Conservation (phyloP, 345 rosid genomes). For the Pugionium cornutum region DNA sequence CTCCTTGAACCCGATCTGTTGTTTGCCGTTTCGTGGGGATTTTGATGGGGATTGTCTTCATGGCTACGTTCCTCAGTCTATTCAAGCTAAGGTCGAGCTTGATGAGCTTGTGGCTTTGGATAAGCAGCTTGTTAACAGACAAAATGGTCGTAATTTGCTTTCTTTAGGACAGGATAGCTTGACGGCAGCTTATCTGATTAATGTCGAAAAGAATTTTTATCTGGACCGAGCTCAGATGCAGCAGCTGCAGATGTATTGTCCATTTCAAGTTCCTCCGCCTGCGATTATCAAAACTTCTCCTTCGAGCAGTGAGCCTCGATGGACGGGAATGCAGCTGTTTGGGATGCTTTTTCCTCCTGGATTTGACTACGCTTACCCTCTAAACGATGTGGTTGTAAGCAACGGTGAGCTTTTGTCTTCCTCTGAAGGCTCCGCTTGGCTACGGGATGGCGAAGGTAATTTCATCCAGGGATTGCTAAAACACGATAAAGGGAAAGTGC, state of each 20-base stretch:
- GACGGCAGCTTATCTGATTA: conserved; percentile 65
- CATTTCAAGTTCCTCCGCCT: conserved; percentile 44
- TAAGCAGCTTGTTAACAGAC: conserved; percentile 68
- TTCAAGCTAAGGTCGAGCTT: conserved; percentile 73
- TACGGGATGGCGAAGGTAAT: conserved; percentile 69
- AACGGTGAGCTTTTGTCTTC: conserved; percentile 65
- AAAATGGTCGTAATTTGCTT: conserved; percentile 78
- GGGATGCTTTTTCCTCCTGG: conserved; percentile 75
- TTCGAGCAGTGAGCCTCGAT: conserved; percentile 40
- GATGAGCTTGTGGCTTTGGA: conserved; percentile 79
- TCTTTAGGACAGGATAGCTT: conserved; percentile 82
- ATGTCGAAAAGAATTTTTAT: conserved; percentile 56
- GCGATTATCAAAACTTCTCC: conserved; percentile 56
- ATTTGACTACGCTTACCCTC: conserved; percentile 55
- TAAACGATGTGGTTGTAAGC: conserved; percentile 47
- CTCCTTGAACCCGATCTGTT: conserved; percentile 82
- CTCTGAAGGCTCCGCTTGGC: conserved; percentile 72
- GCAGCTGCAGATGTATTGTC: conserved; percentile 79
- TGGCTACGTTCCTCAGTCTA: conserved; percentile 88
- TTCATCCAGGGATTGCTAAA: conserved; percentile 67
- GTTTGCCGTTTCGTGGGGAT: conserved; percentile 89
- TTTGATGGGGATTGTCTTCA: conserved; percentile 98
- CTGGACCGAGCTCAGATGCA: conserved; percentile 62
- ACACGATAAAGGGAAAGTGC: conserved; percentile 46
- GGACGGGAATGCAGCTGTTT: conserved; percentile 89